Percentiles rank a stretch among this genome's conserved stretches.
phyloP scores from a whole-genome alignment of 2,329 filamentous ascomycete species.

The Ascochyta fabae region DNA sequence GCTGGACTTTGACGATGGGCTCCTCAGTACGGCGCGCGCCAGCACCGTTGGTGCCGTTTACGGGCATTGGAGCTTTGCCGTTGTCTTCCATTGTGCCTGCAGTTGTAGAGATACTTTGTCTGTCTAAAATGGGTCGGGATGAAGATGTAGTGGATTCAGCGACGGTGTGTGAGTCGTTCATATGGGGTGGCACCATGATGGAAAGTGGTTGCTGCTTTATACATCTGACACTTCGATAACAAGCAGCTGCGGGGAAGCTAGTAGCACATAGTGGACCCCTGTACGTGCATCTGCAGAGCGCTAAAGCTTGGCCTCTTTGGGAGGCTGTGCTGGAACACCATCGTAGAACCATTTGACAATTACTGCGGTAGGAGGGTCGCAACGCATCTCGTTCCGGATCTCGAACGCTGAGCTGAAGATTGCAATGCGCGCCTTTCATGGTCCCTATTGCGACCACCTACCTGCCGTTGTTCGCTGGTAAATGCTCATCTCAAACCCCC shows the following conservation, averaged over 20 bases:
- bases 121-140: slow-evolving; percentile 30
- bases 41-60: slow-evolving; percentile 24
- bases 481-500: slow-evolving; percentile 7
- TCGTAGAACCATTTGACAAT: not conserved
- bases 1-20: slow-evolving; percentile 68
- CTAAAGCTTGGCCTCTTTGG: slow-evolving; percentile 8
- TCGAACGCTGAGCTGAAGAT: not conserved
- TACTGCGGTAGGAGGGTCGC: slow-evolving; percentile 5
- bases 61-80: slow-evolving; percentile 47
- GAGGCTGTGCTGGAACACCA: slow-evolving; percentile 13
- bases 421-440: not conserved
- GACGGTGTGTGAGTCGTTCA: slow-evolving; percentile 19
- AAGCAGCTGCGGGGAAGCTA: slow-evolving; percentile 29
- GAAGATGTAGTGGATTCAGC: slow-evolving; percentile 36
- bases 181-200: slow-evolving; percentile 18
- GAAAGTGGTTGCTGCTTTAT: slow-evolving; percentile 25
- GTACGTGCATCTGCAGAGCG: slow-evolving; percentile 12
- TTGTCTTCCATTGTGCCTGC: slow-evolving; percentile 41
- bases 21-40: slow-evolving; percentile 24
- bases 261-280: slow-evolving; percentile 1
- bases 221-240: slow-evolving; percentile 20
- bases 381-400: not conserved
- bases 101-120: slow-evolving; percentile 16
- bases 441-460: not conserved
- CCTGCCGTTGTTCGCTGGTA: not conserved